Base-by-base conservation (phyloP, 2,329 filamentous ascomycete species). In the Ophiocordyceps camponoti-floridani region DNA sequence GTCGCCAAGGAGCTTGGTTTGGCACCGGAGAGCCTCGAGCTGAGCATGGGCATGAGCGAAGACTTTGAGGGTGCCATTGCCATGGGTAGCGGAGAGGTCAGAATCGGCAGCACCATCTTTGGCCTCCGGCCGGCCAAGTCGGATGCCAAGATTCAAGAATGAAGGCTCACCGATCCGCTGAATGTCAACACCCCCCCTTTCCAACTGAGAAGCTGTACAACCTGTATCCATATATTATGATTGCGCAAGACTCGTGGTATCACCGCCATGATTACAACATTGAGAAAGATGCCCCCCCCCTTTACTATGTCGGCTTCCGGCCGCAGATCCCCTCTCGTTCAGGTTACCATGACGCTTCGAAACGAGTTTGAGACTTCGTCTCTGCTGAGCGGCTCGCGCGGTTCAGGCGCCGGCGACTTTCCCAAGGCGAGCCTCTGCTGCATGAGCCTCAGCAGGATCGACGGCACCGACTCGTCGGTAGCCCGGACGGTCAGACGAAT, bases 21-120 rank as follows among this genome's bases (percentile, higher is more conserved):
- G 43, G 58, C 68, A 14, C 63, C 66, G n/a, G 70, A 71, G 48
- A 50, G 47, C n/a, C 58, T 95, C 54, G 87, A 95, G 67, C 62
- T 96, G 62, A 95, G 88, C 62, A 98, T 98, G 89, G 89, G 89
- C 7, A 98, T 98, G 91, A 95, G 87, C 58, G 79, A 85, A 56
- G 91, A 98, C 62, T 98, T 89, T 60, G 88, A 94, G 66, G 83
- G 81, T 8, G 91, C 91, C 0, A 80, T 96, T 56, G 64, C 62
- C 12, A 67, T 86, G 67, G 91, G 91, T 0, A 95, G 88, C 63
- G 72, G 77, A 53, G 87, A 96, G 69, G 88, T 98, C 6, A 74
- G 91, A 47, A 77, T 98, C 9, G 91, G 91, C 2, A 96, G 86
- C 57, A 89, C 84, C 2, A 94, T 98, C 47, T 98, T 98, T 59